Evolutionary conservation across 257 asterid genomes (phyloP).

Genomic region (Salvia miltiorrhiza): DNA sequence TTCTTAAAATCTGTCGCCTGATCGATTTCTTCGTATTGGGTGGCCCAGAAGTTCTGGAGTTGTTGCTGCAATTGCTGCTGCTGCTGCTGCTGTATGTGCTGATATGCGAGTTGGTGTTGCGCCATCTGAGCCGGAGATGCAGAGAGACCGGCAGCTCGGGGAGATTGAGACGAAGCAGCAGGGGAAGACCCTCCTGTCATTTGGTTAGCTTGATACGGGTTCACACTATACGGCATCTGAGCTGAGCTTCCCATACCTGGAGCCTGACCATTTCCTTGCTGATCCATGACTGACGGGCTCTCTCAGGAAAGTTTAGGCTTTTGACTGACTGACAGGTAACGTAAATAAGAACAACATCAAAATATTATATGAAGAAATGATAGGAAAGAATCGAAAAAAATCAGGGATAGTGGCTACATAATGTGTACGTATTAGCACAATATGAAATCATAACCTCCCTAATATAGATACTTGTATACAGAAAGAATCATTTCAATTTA

Average conservation of each 20-base stretch:
- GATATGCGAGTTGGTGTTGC: constrained; percentile 91
- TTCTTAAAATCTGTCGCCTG: constrained; percentile 85
- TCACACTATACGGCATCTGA: constrained; percentile 60
- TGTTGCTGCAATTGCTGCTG: constrained; percentile 90
- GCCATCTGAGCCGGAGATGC: constrained; percentile 81
- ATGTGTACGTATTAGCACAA: background rate
- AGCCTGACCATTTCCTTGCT: constrained; percentile 86
- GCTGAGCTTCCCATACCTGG: constrained; percentile 67
- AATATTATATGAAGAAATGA: background rate
- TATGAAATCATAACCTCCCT: background rate
- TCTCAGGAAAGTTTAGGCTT: constrained; percentile 12
- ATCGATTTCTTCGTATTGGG: constrained; percentile 71
- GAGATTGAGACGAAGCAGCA: constrained; percentile 55
- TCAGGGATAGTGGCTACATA: background rate
- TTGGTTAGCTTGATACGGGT: constrained; percentile 71
- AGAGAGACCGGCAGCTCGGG: constrained; percentile 70
- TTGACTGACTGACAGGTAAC: constrained; percentile 1
- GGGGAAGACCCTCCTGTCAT: constrained; percentile 58
- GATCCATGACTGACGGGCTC: constrained; percentile 57
- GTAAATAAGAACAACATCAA: background rate
- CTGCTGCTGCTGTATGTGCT: constrained; percentile 93
- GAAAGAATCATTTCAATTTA: background rate
- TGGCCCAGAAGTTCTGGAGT: constrained; percentile 81
- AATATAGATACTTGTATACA: background rate
- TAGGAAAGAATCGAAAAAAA: background rate